Evolutionary conservation across 768 basidiomycete genomes (phyloP).

Genomic region (Suillus ampliporus): DNA sequence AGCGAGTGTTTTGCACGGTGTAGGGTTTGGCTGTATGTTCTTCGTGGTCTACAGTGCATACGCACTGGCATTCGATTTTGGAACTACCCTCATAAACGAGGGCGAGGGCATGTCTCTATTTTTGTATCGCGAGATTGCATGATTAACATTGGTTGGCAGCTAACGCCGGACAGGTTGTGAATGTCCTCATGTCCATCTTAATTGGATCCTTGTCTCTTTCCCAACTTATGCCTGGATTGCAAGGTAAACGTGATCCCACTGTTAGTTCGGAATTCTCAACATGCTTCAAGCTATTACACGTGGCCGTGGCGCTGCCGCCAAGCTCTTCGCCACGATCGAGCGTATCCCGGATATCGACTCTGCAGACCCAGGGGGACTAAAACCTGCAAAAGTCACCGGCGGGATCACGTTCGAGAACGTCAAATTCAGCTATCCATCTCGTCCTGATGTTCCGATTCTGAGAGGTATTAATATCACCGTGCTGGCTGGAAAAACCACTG

Average conservation of each 20-base stretch:
- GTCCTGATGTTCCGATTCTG: constrained; percentile 53
- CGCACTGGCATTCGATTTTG: constrained; percentile 50
- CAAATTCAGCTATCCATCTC: constrained; percentile 59
- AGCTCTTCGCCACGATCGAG: constrained; percentile 60
- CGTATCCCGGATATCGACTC: constrained; percentile 62
- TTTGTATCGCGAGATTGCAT: constrained; percentile 2
- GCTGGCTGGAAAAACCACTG: constrained; percentile 47
- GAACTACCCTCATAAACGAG: constrained; percentile 54
- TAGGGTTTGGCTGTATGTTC: constrained; percentile 52
- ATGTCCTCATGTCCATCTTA: constrained; percentile 56
- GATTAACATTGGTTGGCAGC: constrained; percentile 21
- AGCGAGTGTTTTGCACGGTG: constrained; percentile 40
- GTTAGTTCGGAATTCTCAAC: not conserved
- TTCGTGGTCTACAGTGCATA: constrained; percentile 52
- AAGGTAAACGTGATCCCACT: constrained; percentile 29
- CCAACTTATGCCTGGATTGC: constrained; percentile 56
- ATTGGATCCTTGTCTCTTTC: constrained; percentile 63
- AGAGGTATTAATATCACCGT: constrained; percentile 47
- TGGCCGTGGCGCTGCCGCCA: constrained; percentile 59
- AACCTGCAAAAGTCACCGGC: constrained; percentile 51
- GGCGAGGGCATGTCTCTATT: constrained; percentile 27
- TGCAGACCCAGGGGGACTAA: constrained; percentile 44
- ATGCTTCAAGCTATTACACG: constrained; percentile 45
- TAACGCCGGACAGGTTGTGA: constrained; percentile 54
- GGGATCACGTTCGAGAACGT: constrained; percentile 53